These are phyloP conservation scores for Nothophoma quercina DNA, from an alignment of 2,329 filamentous ascomycete genomes.

Conservation along the genomic window DNA sequence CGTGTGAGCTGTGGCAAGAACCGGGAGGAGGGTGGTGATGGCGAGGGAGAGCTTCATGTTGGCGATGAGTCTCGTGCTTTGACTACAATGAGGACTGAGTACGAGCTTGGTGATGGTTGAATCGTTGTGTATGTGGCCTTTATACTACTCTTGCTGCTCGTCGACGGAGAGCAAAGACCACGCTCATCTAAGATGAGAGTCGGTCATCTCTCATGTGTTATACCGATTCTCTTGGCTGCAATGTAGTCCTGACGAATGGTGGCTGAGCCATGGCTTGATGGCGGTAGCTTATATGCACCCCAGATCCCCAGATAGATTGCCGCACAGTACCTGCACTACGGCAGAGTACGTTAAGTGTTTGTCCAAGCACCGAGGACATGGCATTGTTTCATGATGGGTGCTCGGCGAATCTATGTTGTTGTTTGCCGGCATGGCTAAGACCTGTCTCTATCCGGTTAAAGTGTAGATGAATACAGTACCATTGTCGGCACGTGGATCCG, in stretches of 20 bases:
- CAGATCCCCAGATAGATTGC: slow-evolving; percentile 6
- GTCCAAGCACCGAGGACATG: neutral
- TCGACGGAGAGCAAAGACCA: neutral
- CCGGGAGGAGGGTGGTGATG: slow-evolving; percentile 38
- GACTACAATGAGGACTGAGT: neutral
- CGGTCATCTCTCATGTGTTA: neutral
- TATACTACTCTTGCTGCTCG: neutral
- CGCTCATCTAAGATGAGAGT: neutral
- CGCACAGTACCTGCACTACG: neutral
- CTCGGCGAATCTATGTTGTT: slow-evolving; percentile 10
- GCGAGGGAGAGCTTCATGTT: slow-evolving; percentile 42
- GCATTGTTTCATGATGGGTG: neutral
- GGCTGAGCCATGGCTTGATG: neutral
- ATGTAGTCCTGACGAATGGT: slow-evolving; percentile 6
- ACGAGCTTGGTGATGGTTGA: too few relatives aligned
- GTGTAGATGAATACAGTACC: neutral
- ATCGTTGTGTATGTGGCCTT: neutral
- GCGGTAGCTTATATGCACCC: slow-evolving; percentile 3
- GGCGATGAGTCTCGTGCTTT: neutral
- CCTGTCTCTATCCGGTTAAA: slow-evolving; percentile 15
- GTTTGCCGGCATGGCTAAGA: neutral
- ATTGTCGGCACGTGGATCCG: slow-evolving; percentile 8
- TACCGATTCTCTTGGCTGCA: slow-evolving; percentile 4
- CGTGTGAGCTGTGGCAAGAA: slow-evolving; percentile 49
- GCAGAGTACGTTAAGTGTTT: neutral